These are phyloP conservation scores for Brasenia schreberi DNA, from an alignment of 164 flowering plant genomes.

Conservation along the genomic window DNA sequence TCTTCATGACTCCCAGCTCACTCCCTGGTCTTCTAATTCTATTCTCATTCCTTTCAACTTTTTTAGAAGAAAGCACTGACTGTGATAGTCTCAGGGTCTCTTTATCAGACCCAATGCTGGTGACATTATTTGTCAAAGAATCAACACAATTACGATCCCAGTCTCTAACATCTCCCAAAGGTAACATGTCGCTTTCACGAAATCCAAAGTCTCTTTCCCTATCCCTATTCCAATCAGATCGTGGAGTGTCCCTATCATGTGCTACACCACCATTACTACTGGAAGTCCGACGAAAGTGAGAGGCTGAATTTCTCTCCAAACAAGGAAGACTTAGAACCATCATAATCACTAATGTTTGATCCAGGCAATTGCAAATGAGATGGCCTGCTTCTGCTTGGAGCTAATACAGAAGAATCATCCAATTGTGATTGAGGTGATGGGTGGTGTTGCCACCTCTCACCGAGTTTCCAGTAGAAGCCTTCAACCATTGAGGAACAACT, in stretches of 20 bases:
- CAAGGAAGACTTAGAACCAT: conserved; percentile 28
- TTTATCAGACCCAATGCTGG: conserved; percentile 30
- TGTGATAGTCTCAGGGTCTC: conserved; percentile 44
- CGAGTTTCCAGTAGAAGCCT: conserved; percentile 35
- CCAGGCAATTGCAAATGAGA: conserved; percentile 7
- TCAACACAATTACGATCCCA: conserved; percentile 32
- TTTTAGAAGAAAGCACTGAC: conserved; percentile 46
- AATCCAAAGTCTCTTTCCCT: conserved; percentile 23
- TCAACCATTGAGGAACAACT: conserved; percentile 90
- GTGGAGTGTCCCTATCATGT: conserved; percentile 14
- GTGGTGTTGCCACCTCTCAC: conserved; percentile 41
- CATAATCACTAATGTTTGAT: conserved; percentile 28
- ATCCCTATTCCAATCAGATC: conserved; percentile 37
- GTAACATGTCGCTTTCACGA: conserved; percentile 33
- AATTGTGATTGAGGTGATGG: conserved; percentile 39
- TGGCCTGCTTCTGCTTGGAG: conserved; percentile 29
- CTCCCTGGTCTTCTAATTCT: conserved; percentile 20
- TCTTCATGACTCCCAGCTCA: conserved; percentile 13
- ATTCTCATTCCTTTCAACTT: conserved; percentile 39
- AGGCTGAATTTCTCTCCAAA: conserved; percentile 38
- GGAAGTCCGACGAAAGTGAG: conserved; percentile 46
- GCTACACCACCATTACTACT: conserved; percentile 51
- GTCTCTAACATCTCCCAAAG: conserved; percentile 3
- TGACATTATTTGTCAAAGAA: conserved; percentile 17
- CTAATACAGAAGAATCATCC: conserved; percentile 29